These are phyloP conservation scores for Trametes cinnabarina DNA, from an alignment of 768 basidiomycete genomes.

Conservation along the genomic window DNA sequence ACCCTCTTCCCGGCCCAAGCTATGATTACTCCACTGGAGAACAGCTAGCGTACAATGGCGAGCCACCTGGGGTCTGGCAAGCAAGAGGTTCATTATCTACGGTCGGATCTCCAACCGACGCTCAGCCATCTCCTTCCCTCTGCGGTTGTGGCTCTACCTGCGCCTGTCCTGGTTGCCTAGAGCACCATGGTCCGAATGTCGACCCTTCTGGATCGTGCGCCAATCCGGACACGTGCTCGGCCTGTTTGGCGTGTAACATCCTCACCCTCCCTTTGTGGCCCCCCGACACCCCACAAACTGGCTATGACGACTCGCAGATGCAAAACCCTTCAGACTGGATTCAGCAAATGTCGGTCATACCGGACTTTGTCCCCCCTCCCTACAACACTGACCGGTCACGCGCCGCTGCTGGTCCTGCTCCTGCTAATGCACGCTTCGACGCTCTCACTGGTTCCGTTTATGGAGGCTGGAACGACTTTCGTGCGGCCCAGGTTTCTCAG, in stretches of 20 bases:
- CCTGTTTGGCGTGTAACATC: conserved; percentile 66
- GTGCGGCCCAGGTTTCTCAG: conserved; percentile 13
- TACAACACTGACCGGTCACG: background rate
- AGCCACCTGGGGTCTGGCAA: conserved; percentile 3
- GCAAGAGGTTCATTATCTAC: background rate
- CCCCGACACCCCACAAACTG: conserved; percentile 36
- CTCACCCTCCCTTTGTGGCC: conserved; percentile 46
- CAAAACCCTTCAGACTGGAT: conserved; percentile 60
- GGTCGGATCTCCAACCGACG: conserved; percentile 16
- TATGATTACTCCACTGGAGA: background rate
- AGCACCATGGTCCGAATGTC: conserved; percentile 47
- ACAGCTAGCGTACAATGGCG: background rate
- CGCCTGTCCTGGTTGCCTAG: conserved; percentile 60
- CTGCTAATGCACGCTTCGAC: conserved; percentile 17
- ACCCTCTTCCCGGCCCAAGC: no score
- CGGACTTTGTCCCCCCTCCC: conserved; percentile 29
- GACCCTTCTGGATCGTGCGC: conserved; percentile 28
- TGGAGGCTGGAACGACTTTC: conserved; percentile 20
- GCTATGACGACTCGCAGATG: conserved; percentile 42
- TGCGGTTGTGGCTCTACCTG: conserved; percentile 67
- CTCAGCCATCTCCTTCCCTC: conserved; percentile 39
- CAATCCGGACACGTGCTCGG: conserved; percentile 39
- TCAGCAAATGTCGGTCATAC: conserved; percentile 41
- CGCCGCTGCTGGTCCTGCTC: background rate
- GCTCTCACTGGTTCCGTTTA: conserved; percentile 19